Evolutionary conservation across 345 rosid genomes (phyloP).

Genomic region (Rhodamnia argentea): DNA sequence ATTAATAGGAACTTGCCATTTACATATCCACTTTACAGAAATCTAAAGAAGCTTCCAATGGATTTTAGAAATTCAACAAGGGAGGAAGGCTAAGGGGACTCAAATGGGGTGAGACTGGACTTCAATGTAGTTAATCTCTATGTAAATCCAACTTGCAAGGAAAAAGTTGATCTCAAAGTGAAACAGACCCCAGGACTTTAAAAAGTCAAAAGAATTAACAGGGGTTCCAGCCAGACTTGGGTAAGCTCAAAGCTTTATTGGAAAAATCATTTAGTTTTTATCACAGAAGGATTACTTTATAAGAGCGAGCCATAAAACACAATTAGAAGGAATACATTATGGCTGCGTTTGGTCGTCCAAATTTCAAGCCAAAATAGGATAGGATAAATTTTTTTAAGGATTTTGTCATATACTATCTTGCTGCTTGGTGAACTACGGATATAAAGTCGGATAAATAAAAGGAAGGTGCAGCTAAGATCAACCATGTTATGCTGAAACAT

Average conservation of each 20-base stretch:
- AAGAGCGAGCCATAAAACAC: no score
- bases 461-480: no score
- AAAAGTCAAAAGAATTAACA: not conserved
- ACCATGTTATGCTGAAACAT: no score
- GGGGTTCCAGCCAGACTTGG: not conserved
- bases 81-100: not conserved
- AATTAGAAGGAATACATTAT: not conserved
- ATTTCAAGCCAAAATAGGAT: no score
- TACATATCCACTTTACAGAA: not conserved
- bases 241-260: not conserved
- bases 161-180: not conserved
- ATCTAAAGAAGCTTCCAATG: not conserved
- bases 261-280: not conserved
- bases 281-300: not conserved
- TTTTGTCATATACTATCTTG: no score
- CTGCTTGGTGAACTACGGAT: no score
- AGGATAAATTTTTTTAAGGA: no score
- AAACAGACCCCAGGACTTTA: not conserved
- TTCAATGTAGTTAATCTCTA: not conserved
- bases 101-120: not conserved
- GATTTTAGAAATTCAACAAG: not conserved
- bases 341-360: no score
- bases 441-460: no score
- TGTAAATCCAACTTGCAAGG: not conserved
- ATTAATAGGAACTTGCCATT: not conserved